Base-by-base conservation (phyloP, 306 rosid species). In the Malus orientalis region DNA sequence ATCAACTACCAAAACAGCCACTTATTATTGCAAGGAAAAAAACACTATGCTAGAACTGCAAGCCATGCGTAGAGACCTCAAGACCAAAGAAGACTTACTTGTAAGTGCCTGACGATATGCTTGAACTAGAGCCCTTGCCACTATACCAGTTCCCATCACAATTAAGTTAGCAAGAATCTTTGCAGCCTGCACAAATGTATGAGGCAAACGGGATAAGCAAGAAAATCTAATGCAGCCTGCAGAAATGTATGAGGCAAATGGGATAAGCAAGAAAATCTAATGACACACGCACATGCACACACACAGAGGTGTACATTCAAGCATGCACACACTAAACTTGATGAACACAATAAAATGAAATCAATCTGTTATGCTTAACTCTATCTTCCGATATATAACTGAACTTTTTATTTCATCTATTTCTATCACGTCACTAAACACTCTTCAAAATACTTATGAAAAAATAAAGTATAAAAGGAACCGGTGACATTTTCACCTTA, bases 71-170 rank as follows among this genome's bases (percentile, higher is more conserved):
- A 27, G 42, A 30, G 67, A 53, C 16, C 23, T 15, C 22, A 54
- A 19, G 55, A 54, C 44, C 11, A 71, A 63, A 30, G 42, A 71
- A 79, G 49, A 71, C 93, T 85, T 85, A 93, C 98, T 91, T 11
- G 89, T 15, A 77, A 93, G 87, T 1, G 97, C 98, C 81, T 91
- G 93, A 80, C 91, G 98, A 79, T 91, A 93, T 47, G 97, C 98
- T 78, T 87, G 93, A 72, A 86, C 84, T 38, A 93, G 76, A 71
- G 96, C 98, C 85, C 90, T 87, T 27, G 87, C 96, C 86, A 93
- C 75, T 70, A 91, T 86, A 70, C 91, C 89, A 67, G 93, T 89
- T 6, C 98, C 97, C 91, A 88, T 86, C 64, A 93, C 91, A 64
- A 93, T 65, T 69, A 93, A 83, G 81, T 89, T 93, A 8, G 93